phyloP scores from a whole-genome alignment of 106 monocot genomes.

The Acorus calamus region DNA sequence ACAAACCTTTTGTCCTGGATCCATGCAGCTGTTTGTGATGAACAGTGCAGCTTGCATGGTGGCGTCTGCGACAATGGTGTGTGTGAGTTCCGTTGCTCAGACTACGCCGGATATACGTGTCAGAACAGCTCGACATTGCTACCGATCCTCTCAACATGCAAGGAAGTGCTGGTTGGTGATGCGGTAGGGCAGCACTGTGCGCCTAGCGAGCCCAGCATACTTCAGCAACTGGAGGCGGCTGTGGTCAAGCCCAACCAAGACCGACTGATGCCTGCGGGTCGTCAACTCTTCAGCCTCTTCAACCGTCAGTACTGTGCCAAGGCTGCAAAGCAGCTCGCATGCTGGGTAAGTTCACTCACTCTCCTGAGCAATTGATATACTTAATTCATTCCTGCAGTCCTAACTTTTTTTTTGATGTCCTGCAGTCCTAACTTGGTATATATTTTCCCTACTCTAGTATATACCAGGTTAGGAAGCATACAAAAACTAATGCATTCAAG shows the following conservation, averaged over 20 bases:
- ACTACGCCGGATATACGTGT: slow-evolving; percentile 97
- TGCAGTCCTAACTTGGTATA: too few species aligned
- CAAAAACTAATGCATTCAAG: neutral
- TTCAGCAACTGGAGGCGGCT: slow-evolving; percentile 88
- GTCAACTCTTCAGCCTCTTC: slow-evolving; percentile 55
- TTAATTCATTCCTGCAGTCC: too few species aligned
- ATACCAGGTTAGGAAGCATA: too few species aligned
- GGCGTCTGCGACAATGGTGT: slow-evolving; percentile 96
- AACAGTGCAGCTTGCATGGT: slow-evolving; percentile 97
- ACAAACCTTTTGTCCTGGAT: neutral
- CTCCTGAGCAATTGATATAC: neutral
- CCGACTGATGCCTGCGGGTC: slow-evolving; percentile 69
- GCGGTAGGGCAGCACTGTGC: slow-evolving; percentile 84
- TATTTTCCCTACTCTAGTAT: too few species aligned
- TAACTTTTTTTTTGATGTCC: too few species aligned
- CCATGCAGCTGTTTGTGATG: slow-evolving; percentile 81
- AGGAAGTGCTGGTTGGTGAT: slow-evolving; percentile 62
- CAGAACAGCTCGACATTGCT: slow-evolving; percentile 81
- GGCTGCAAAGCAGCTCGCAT: slow-evolving; percentile 90
- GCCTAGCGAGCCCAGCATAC: slow-evolving; percentile 74
- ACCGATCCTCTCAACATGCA: slow-evolving; percentile 70
- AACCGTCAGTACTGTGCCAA: slow-evolving; percentile 71
- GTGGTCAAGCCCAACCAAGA: slow-evolving; percentile 93
- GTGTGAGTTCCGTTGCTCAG: slow-evolving; percentile 96
- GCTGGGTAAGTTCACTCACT: slow-evolving; percentile 61